Conservation (phyloP, 441 rosid species). For the Brassica balearica region DNA sequence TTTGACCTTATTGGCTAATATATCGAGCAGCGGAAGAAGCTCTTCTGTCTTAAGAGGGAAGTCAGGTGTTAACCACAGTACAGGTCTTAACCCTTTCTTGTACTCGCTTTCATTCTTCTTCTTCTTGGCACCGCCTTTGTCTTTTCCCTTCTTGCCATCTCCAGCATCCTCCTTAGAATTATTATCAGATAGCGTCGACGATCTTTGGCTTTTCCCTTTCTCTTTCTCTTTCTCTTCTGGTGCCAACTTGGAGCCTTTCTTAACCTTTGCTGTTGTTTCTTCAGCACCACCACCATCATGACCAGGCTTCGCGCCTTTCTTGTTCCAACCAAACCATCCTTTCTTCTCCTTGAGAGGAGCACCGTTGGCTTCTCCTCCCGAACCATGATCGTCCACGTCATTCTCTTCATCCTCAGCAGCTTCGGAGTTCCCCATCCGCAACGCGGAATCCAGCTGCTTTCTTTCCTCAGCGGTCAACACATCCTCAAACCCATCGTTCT, state of each 20-base stretch:
- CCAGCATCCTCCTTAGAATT: slow-evolving; percentile 56
- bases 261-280: slow-evolving; percentile 61
- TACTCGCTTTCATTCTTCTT: slow-evolving; percentile 83
- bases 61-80: slow-evolving; percentile 90
- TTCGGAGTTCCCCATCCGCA: slow-evolving; percentile 66
- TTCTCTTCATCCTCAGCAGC: slow-evolving; percentile 70
- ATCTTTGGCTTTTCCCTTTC: slow-evolving; percentile 51
- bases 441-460: slow-evolving; percentile 80
- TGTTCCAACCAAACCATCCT: slow-evolving; percentile 94
- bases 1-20: slow-evolving; percentile 94
- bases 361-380: slow-evolving; percentile 46
- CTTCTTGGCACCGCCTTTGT: slow-evolving; percentile 66
- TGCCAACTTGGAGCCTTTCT: slow-evolving; percentile 77
- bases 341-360: slow-evolving; percentile 74
- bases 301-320: slow-evolving; percentile 63
- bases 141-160: slow-evolving; percentile 68
- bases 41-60: slow-evolving; percentile 92
- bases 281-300: slow-evolving; percentile 55
- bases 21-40: slow-evolving; percentile 88
- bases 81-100: slow-evolving; percentile 94
- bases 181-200: slow-evolving; percentile 27
- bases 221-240: slow-evolving; percentile 70
- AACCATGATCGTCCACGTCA: slow-evolving; percentile 48
- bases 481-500: slow-evolving; percentile 71
- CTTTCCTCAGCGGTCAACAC: slow-evolving; percentile 88